phyloP scores from a whole-genome alignment of 768 basidiomycete genomes.

The Amanita polypyramis region DNA sequence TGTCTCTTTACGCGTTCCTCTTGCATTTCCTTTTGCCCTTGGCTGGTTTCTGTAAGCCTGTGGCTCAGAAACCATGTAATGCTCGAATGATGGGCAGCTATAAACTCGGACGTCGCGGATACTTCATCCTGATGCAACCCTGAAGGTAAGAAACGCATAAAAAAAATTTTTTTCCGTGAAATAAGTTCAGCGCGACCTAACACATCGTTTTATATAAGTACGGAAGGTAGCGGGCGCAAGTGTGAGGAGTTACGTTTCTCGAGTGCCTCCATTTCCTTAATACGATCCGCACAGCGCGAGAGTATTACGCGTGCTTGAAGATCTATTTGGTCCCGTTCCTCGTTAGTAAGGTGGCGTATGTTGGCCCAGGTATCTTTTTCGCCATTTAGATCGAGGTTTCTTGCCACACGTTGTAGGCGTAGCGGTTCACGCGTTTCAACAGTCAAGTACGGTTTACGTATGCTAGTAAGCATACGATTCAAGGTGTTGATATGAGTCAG shows the following conservation, averaged over 20 bases:
- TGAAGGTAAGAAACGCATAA: constrained; percentile 62
- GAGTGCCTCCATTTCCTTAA: constrained; percentile 77
- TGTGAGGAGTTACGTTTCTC: constrained; percentile 75
- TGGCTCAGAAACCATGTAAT: constrained; percentile 87
- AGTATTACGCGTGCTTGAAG: constrained; percentile 82
- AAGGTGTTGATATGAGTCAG: constrained; percentile 65
- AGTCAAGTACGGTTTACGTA: constrained; percentile 84
- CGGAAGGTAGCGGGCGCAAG: constrained; percentile 2
- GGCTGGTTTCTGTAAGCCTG: constrained; percentile 69
- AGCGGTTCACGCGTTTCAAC: constrained; percentile 51
- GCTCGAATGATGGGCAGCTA: constrained; percentile 88
- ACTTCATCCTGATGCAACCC: constrained; percentile 52
- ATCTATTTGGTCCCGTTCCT: constrained; percentile 95
- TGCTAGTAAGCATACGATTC: constrained; percentile 57
- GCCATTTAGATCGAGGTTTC: constrained; percentile 43
- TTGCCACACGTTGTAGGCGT: constrained; percentile 37
- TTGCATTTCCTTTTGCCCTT: constrained; percentile 79
- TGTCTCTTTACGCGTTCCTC: constrained; percentile 89
- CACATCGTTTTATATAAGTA: not conserved
- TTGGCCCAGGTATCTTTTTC: constrained; percentile 45
- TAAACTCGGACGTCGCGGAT: constrained; percentile 49
- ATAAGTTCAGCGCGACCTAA: constrained; percentile 60
- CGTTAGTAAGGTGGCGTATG: constrained; percentile 68
- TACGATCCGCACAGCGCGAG: constrained; percentile 74
- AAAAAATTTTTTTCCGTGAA: constrained; percentile 51